These are phyloP conservation scores for Eimeria necatrix DNA, from an alignment of 169 alveolate species.

Conservation along the genomic window DNA sequence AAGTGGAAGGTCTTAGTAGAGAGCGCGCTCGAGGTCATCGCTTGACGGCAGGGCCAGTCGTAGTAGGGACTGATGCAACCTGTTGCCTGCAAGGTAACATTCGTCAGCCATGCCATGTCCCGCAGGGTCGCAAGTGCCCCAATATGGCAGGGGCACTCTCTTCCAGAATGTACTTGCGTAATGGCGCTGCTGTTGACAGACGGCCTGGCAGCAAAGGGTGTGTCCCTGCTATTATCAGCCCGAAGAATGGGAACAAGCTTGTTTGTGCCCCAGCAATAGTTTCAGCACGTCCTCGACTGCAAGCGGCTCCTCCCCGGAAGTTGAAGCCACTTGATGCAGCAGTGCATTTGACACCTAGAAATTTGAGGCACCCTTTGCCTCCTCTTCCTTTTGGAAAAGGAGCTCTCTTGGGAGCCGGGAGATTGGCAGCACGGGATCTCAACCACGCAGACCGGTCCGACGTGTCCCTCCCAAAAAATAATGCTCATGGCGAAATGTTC, in stretches of 20 bases:
- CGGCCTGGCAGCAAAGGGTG: slow-evolving; percentile 15
- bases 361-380: slow-evolving; percentile 24
- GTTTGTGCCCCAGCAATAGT: slow-evolving; percentile 20
- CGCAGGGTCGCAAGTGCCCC: background rate
- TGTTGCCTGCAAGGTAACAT: background rate
- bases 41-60: background rate
- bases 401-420: slow-evolving; percentile 4
- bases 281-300: slow-evolving; percentile 15
- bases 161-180: background rate
- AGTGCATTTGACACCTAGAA: background rate
- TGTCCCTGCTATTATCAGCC: background rate
- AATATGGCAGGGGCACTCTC: background rate
- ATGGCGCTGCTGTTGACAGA: slow-evolving; percentile 1
- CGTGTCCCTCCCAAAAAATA: background rate
- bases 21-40: background rate
- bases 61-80: slow-evolving; percentile 20
- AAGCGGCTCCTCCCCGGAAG: slow-evolving; percentile 26
- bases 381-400: slow-evolving; percentile 41
- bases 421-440: slow-evolving; percentile 35
- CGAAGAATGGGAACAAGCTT: slow-evolving; percentile 46
- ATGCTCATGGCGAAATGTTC: slow-evolving; percentile 2
- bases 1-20: background rate
- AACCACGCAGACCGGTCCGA: background rate
- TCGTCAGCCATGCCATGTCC: background rate
- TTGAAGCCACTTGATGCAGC: background rate